phyloP scores from a whole-genome alignment of 1,139 yeast species.

The Geotrichum fermentans region DNA sequence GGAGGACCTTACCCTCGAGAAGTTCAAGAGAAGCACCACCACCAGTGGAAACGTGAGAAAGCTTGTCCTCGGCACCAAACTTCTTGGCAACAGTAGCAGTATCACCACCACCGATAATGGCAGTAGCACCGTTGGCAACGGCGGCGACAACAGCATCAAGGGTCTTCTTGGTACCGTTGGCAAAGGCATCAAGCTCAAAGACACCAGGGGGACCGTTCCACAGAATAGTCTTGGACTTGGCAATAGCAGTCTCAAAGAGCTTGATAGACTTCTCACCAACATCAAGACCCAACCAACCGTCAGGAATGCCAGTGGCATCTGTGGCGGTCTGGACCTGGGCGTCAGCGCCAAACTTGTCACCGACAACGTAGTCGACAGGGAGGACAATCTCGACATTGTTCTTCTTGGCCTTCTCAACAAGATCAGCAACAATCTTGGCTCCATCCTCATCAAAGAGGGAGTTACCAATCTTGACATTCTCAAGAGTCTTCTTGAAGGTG shows the following conservation, averaged over 20 bases:
- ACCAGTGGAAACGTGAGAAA: constrained; percentile 96
- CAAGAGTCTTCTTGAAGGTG: constrained; percentile 91
- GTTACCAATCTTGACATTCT: constrained; percentile 76
- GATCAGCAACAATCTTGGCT: constrained; percentile 82
- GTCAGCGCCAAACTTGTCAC: constrained; percentile 86
- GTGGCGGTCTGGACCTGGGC: constrained; percentile 79
- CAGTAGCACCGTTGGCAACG: constrained; percentile 84
- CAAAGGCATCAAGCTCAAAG: constrained; percentile 87
- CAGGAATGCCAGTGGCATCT: constrained; percentile 85
- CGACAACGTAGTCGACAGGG: constrained; percentile 92
- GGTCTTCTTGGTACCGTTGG: constrained; percentile 83
- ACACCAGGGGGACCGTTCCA: constrained; percentile 99
- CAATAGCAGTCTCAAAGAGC: constrained; percentile 72
- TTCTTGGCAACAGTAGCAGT: constrained; percentile 98
- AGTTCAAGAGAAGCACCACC: constrained; percentile 98
- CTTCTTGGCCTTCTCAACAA: constrained; percentile 91
- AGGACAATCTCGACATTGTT: constrained; percentile 85
- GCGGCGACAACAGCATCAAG: constrained; percentile 83
- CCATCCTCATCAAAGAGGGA: constrained; percentile 90
- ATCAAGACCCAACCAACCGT: constrained; percentile 91
- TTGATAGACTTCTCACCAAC: constrained; percentile 82
- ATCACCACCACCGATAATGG: constrained; percentile 98
- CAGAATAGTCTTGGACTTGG: constrained; percentile 90
- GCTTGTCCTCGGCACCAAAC: constrained; percentile 88
- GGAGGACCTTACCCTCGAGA: constrained; percentile 94